Evolutionary conservation across 352 stramenopile species (phyloP).

Genomic region (Phytophthora syringae): DNA sequence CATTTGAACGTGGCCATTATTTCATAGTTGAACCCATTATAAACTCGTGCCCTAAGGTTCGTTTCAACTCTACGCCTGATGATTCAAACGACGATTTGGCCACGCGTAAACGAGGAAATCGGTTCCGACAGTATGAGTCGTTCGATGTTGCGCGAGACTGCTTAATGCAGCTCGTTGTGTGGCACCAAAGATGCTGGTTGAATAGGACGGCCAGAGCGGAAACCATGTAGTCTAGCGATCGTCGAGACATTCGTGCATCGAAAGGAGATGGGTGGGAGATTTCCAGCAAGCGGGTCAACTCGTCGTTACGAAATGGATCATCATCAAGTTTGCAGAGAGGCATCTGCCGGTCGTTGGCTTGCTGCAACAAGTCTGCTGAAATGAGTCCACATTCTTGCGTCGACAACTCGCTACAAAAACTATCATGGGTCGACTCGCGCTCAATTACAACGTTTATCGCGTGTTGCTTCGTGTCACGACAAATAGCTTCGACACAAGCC

Average conservation of each 20-base stretch:
- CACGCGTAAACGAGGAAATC: not conserved
- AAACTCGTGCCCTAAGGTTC: constrained; percentile 1
- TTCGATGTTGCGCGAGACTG: not conserved
- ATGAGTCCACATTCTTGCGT: not conserved
- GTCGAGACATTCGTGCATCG: not conserved
- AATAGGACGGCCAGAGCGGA: not conserved
- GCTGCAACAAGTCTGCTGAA: not conserved
- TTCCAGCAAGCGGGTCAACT: not conserved
- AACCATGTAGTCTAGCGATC: not conserved
- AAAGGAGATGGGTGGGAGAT: not conserved
- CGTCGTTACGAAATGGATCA: constrained; percentile 10
- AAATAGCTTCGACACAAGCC: not conserved
- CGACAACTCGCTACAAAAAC: not conserved
- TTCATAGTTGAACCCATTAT: too few species aligned
- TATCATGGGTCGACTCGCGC: not conserved
- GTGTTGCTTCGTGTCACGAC: not conserved
- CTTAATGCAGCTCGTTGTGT: not conserved
- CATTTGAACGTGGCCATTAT: too few species aligned
- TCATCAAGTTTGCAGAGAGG: constrained; percentile 1
- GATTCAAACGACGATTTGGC: not conserved
- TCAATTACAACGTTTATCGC: not conserved
- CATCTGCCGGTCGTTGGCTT: not conserved
- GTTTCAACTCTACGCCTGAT: not conserved
- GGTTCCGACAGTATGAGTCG: not conserved
- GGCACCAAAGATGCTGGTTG: not conserved